A percentile compares a stretch with the other conserved stretches of the same genome.
Evolutionary conservation across 164 flowering plant genomes (phyloP).

Genomic region (Cinnamomum chago): DNA sequence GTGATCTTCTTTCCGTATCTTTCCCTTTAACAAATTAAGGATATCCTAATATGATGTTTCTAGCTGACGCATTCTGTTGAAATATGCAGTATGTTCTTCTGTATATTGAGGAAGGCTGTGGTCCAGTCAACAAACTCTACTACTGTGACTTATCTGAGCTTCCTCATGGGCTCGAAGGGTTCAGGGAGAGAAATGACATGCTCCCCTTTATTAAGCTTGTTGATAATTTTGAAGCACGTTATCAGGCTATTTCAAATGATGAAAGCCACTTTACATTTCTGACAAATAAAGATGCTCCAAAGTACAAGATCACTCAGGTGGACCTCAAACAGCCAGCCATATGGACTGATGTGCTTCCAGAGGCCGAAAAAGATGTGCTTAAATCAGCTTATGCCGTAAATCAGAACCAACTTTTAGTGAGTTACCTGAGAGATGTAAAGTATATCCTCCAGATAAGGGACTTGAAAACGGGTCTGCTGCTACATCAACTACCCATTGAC

Average conservation of each 20-base stretch:
- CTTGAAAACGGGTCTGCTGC: conserved; percentile 63
- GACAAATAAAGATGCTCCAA: conserved; percentile 93
- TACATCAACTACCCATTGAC: conserved; percentile 79
- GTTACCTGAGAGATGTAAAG: conserved; percentile 93
- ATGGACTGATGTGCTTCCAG: conserved; percentile 74
- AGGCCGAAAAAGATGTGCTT: conserved; percentile 79
- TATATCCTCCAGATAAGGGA: conserved; percentile 80
- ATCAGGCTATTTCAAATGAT: conserved; percentile 75
- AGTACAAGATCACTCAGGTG: conserved; percentile 73
- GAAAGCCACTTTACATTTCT: conserved; percentile 72
- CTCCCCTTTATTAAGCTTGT: conserved; percentile 85
- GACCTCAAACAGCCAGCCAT: conserved; percentile 66
- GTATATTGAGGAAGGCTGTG: conserved; percentile 58
- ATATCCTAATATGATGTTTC: neutral
- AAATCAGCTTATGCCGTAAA: conserved; percentile 76
- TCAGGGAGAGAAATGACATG: conserved; percentile 33
- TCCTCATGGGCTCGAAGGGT: conserved; percentile 69
- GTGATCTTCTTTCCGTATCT: no score
- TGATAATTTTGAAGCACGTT: conserved; percentile 79
- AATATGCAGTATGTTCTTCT: conserved; percentile 73
- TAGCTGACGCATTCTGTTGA: neutral
- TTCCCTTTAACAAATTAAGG: no score
- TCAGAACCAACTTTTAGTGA: conserved; percentile 57
- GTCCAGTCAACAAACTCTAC: conserved; percentile 83
- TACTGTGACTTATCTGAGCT: conserved; percentile 76